These are phyloP conservation scores for Sphaerulina vaccinii DNA, from an alignment of 2,329 filamentous ascomycete genomes.

Conservation along the genomic window DNA sequence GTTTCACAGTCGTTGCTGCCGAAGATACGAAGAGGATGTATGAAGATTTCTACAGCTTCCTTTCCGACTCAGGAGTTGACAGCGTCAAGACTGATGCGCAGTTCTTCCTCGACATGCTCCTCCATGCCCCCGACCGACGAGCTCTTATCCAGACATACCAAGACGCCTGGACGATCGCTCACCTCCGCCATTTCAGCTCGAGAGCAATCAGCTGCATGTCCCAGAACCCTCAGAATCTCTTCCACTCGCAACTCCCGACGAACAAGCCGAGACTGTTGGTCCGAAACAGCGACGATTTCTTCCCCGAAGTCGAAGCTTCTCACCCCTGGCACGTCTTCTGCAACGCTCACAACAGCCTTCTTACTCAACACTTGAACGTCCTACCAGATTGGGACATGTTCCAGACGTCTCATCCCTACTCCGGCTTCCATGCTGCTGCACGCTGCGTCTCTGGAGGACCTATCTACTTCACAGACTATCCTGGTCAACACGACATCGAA, in stretches of 20 bases:
- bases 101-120: constrained; percentile 78
- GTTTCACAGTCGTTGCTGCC: constrained; percentile 70
- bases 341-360: constrained; percentile 83
- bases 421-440: constrained; percentile 83
- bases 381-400: constrained; percentile 84
- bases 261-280: constrained; percentile 71
- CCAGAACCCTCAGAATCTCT: constrained; percentile 79
- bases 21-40: constrained; percentile 77
- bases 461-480: constrained; percentile 89
- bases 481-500: constrained; percentile 72
- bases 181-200: constrained; percentile 72
- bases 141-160: constrained; percentile 73
- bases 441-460: constrained; percentile 87
- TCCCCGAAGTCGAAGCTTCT: constrained; percentile 73
- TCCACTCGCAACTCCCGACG: constrained; percentile 76
- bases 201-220: constrained; percentile 94
- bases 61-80: constrained; percentile 71
- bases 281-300: constrained; percentile 90
- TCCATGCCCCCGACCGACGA: constrained; percentile 66
- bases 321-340: constrained; percentile 95
- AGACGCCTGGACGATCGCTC: constrained; percentile 79
- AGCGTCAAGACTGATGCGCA: constrained; percentile 92
- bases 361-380: constrained; percentile 81
- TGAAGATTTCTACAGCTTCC: constrained; percentile 85
- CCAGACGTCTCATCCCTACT: constrained; percentile 67